Percentiles rank a stretch among this genome's conserved stretches.
Evolutionary conservation across 495 filamentous ascomycete species (phyloP).

Genomic region (Copromyces sp.): DNA sequence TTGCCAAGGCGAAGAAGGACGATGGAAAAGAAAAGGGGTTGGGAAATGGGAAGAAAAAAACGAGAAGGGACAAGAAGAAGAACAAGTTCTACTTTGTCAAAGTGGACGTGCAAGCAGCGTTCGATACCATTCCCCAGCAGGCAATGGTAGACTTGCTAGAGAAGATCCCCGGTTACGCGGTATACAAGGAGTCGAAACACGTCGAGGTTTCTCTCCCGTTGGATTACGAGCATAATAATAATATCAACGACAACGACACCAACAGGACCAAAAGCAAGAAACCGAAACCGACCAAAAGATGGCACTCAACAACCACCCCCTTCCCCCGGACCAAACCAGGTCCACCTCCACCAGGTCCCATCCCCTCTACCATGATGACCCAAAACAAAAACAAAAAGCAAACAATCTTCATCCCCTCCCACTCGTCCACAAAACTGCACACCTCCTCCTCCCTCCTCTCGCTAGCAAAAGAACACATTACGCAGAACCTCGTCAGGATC

Average conservation of each 20-base stretch:
- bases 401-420: constrained; percentile 65
- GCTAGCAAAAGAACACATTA: constrained; percentile 66
- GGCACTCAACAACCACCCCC: constrained; percentile 46
- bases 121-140: constrained; percentile 86
- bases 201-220: constrained; percentile 43
- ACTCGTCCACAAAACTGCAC: constrained; percentile 40
- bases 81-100: constrained; percentile 66
- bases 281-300: constrained; percentile 43
- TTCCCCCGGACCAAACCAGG: not conserved
- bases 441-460: constrained; percentile 50
- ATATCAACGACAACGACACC: constrained; percentile 23
- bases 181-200: constrained; percentile 67
- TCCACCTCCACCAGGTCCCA: not conserved
- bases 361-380: not conserved
- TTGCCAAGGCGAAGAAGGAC: constrained; percentile 11
- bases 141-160: constrained; percentile 57
- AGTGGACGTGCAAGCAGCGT: constrained; percentile 83
- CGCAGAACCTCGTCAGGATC: constrained; percentile 75
- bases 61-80: not conserved
- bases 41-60: not conserved
- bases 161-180: constrained; percentile 49
- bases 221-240: constrained; percentile 14
- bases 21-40: not conserved
- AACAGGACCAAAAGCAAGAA: constrained; percentile 23
- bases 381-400: constrained; percentile 37